Percentiles rank a stretch among this genome's conserved stretches.
These are phyloP conservation scores for Lasiodiplodia citricola DNA, from an alignment of 2,329 filamentous ascomycete genomes.

Conservation along the genomic window DNA sequence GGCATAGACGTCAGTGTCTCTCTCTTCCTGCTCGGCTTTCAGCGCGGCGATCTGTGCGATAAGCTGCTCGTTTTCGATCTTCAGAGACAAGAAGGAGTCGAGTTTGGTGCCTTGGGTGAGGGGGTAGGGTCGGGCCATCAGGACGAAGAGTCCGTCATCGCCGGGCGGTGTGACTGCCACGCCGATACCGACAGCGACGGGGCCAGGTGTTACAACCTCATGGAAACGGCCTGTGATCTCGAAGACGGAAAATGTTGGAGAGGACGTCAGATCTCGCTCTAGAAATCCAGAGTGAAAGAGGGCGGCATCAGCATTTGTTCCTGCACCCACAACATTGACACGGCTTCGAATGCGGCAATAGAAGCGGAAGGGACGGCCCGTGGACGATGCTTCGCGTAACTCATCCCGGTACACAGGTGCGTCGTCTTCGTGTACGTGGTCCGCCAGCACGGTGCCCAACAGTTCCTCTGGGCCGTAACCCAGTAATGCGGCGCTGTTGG, in stretches of 20 bases:
- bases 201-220: neutral
- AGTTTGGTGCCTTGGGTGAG: constrained; percentile 11
- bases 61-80: constrained; percentile 13
- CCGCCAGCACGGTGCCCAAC: constrained; percentile 5
- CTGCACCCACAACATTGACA: neutral
- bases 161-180: neutral
- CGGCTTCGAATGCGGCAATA: constrained; percentile 19
- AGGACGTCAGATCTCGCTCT: neutral
- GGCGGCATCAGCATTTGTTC: neutral
- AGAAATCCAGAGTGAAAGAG: neutral
- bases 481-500: constrained; percentile 15
- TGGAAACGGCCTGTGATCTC: constrained; percentile 17
- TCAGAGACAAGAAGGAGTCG: constrained; percentile 20
- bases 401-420: constrained; percentile 15
- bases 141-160: constrained; percentile 15
- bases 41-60: constrained; percentile 7
- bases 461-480: constrained; percentile 15
- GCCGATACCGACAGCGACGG: constrained; percentile 3
- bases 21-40: constrained; percentile 9
- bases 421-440: constrained; percentile 24
- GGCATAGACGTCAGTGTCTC: neutral
- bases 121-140: constrained; percentile 23
- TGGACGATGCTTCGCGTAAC: constrained; percentile 16
- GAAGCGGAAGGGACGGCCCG: constrained; percentile 19
- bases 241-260: constrained; percentile 5